Evolutionary conservation across 768 basidiomycete genomes (phyloP).

Genomic region (Hysterangium stoloniferum): DNA sequence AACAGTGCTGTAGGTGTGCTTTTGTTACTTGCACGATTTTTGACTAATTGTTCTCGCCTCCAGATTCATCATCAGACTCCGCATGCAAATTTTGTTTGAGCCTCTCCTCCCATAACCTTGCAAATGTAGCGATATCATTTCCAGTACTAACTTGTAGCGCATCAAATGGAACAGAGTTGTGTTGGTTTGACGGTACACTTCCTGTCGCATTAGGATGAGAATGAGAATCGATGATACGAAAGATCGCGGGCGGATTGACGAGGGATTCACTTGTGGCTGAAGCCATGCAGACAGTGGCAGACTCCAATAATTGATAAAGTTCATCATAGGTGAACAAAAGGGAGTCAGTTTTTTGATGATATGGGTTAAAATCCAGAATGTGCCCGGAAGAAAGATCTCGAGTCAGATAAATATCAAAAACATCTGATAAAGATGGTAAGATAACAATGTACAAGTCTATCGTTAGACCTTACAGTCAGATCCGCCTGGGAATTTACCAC

Average conservation of each 20-base stretch:
- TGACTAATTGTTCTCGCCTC: background rate
- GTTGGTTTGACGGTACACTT: slow-evolving; percentile 68
- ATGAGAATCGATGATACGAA: slow-evolving; percentile 67
- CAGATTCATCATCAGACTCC: background rate
- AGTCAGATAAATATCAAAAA: slow-evolving; percentile 82
- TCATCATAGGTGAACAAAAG: slow-evolving; percentile 82
- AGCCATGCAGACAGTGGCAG: background rate
- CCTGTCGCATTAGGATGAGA: slow-evolving; percentile 59
- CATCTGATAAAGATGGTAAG: slow-evolving; percentile 39
- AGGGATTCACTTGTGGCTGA: no score
- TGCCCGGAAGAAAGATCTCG: slow-evolving; percentile 70
- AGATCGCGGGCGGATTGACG: slow-evolving; percentile 11
- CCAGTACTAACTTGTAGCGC: slow-evolving; percentile 76
- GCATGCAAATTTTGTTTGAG: slow-evolving; percentile 27
- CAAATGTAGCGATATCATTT: slow-evolving; percentile 63
- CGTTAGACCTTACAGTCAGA: slow-evolving; percentile 59
- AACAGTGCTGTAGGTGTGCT: background rate
- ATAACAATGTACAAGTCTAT: no score
- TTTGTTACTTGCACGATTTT: no score
- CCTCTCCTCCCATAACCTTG: slow-evolving; percentile 52
- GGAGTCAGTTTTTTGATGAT: slow-evolving; percentile 76
- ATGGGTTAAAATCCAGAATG: slow-evolving; percentile 90
- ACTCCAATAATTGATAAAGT: slow-evolving; percentile 37
- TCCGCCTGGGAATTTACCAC: slow-evolving; percentile 46
- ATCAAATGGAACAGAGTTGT: slow-evolving; percentile 90